Base-by-base conservation (phyloP, 1,284 basidiomycete genomes). In the Pholiota adiposa region DNA sequence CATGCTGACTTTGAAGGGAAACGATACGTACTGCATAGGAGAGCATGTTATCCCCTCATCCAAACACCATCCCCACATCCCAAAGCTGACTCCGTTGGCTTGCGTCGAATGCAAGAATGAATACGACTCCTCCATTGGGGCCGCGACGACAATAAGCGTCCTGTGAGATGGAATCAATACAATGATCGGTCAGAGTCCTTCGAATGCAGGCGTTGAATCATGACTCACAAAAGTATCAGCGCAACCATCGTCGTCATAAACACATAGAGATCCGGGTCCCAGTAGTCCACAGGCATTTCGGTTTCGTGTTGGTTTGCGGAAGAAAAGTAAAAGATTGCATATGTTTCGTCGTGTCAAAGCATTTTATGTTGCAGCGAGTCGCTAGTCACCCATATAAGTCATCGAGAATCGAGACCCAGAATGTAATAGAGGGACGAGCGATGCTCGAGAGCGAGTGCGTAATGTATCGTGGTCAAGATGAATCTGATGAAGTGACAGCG, bases 41-140 rank as follows among this genome's bases (percentile, higher is more conserved):
- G 56, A 67, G 61, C 73, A 77, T 16, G 67, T 55, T 25, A 58
- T 58, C 31, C 72, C 69, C 38, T 65, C 60, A 46, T 73, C 70
- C 18, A 74, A 62, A 65, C 76, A 77, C 76, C 76, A 76, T 33
- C 74, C 76, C 75, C 75, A 77, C 51, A 72, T 64, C 1, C 76
- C 76, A 60, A 77, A 77, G 27, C 67, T 62, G n/a, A 76, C 72
- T 18, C 75, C 75, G 44, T 68, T 69, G 3, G 70, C 73, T 58
- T 77, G 68, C 11, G 70, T 71, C 43, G 71, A 64, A 43, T 69
- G 68, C 19, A 77, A 56, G 61, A 77, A 76, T 54, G 75, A 75
- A n/a, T 76, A 65, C 11, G 66, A 63, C 14, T 61, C 64, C 8
- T 69, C 57, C 41, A 74, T 56, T 12, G 75, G 75, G 29, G 68